phyloP scores from a whole-genome alignment of 2,329 filamentous ascomycete genomes.

The Aspergillus intermedius region DNA sequence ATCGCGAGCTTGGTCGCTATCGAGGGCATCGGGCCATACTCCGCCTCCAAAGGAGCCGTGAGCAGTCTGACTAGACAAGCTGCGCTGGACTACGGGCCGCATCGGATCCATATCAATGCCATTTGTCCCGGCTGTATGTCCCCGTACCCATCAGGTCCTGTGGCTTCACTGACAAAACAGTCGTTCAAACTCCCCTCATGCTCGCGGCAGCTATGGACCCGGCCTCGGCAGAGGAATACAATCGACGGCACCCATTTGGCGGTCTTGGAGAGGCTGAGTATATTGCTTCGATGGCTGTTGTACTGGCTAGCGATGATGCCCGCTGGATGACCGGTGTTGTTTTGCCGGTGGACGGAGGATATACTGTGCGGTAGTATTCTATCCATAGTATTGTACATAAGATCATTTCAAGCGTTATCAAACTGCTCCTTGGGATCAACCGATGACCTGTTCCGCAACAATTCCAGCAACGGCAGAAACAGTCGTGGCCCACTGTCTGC shows the following conservation, averaged over 20 bases:
- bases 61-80: slow-evolving; percentile 2
- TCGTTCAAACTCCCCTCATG: slow-evolving; percentile 7
- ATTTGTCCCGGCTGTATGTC: slow-evolving; percentile 18
- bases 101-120: slow-evolving; percentile 7
- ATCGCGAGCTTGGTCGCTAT: slow-evolving; percentile 12
- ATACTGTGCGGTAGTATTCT: slow-evolving; percentile 20
- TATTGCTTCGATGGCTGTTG: slow-evolving; percentile 37
- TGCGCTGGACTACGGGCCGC: slow-evolving; percentile 7
- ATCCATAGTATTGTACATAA: not conserved
- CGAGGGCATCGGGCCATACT: slow-evolving; percentile 22
- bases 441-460: not conserved
- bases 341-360: slow-evolving; percentile 44
- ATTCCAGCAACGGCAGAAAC: not conserved
- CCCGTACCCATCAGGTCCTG: slow-evolving; percentile 7
- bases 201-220: not conserved
- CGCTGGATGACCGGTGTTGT: slow-evolving; percentile 41
- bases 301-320: slow-evolving; percentile 43
- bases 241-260: slow-evolving; percentile 20
- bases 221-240: slow-evolving; percentile 3
- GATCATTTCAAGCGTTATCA: not conserved
- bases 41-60: slow-evolving; percentile 17
- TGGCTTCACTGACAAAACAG: slow-evolving; percentile 6
- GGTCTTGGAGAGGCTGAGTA: slow-evolving; percentile 26
- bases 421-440: not conserved
- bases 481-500: not conserved